Percentiles rank a stretch among this genome's conserved stretches.
These are phyloP conservation scores for Hibiscus trionum DNA, from an alignment of 345 rosid species.

Conservation along the genomic window DNA sequence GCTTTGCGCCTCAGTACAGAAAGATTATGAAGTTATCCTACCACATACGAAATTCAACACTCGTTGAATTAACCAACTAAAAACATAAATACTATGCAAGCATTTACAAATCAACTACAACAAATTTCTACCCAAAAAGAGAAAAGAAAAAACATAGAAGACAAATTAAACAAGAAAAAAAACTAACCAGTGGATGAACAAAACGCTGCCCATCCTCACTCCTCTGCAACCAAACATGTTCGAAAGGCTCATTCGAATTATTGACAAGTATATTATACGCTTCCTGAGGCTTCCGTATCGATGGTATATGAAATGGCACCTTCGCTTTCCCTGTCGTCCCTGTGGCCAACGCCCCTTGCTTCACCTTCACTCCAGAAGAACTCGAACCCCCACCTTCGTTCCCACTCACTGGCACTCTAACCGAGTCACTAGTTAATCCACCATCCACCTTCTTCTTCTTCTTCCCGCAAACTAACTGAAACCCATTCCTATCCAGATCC, in stretches of 20 bases:
- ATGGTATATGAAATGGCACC: conserved; percentile 62
- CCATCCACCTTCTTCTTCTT: conserved; percentile 39
- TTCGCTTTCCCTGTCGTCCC: conserved; percentile 38
- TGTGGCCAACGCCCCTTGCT: conserved; percentile 34
- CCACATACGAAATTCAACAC: background rate
- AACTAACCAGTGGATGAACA: conserved; percentile 80
- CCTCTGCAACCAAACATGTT: conserved; percentile 73
- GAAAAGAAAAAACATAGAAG: background rate
- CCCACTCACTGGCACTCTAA: conserved; percentile 12
- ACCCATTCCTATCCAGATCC: conserved; percentile 36
- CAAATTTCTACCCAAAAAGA: background rate
- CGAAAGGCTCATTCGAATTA: conserved; percentile 60
- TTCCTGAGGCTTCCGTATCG: conserved; percentile 69
- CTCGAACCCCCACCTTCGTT: conserved; percentile 9
- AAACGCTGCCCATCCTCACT: conserved; percentile 51
- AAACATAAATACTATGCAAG: background rate
- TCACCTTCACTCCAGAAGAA: conserved; percentile 47
- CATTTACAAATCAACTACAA: background rate
- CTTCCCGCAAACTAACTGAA: conserved; percentile 69
- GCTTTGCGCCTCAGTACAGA: background rate
- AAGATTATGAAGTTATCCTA: background rate
- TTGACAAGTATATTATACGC: conserved; percentile 57
- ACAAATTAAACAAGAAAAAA: background rate
- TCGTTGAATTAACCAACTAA: background rate
- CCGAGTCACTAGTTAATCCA: conserved; percentile 8